These are phyloP conservation scores for Ogataea neopini DNA, from an alignment of 805 yeast genomes.

Conservation along the genomic window DNA sequence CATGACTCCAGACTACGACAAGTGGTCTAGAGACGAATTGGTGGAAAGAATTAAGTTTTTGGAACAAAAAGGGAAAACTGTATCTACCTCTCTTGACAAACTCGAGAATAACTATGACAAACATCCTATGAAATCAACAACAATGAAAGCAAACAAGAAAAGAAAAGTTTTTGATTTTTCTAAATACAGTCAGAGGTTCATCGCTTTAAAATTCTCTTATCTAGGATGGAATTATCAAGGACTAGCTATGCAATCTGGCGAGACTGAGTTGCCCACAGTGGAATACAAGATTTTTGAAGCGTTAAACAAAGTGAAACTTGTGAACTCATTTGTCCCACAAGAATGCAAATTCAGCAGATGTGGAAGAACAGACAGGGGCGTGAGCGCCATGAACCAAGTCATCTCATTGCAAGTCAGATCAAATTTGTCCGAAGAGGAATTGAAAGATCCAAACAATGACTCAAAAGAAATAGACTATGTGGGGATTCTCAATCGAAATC, in stretches of 20 bases:
- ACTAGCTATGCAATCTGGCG: slow-evolving; percentile 74
- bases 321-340: slow-evolving; percentile 57
- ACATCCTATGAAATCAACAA: background rate
- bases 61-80: background rate
- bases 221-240: slow-evolving; percentile 96
- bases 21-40: background rate
- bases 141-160: slow-evolving; percentile 21
- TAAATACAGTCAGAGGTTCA: slow-evolving; percentile 59
- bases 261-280: slow-evolving; percentile 81
- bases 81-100: background rate
- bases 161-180: slow-evolving; percentile 62
- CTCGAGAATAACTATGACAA: background rate
- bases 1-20: background rate
- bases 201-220: slow-evolving; percentile 84
- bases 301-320: slow-evolving; percentile 61
- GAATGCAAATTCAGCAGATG: slow-evolving; percentile 82
- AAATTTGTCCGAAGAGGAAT: slow-evolving; percentile 60
- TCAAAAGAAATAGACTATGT: slow-evolving; percentile 72
- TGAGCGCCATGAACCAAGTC: slow-evolving; percentile 95
- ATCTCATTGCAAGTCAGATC: slow-evolving; percentile 80
- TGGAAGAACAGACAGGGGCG: slow-evolving; percentile 96
- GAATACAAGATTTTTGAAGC: slow-evolving; percentile 78
- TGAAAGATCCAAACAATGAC: slow-evolving; percentile 57
- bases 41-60: background rate
- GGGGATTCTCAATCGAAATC: slow-evolving; percentile 66